A percentile compares a stretch with the other conserved stretches of the same genome.
phyloP scores from a whole-genome alignment of 805 yeast genomes.

The Sungouiozyma ichnusensis region DNA sequence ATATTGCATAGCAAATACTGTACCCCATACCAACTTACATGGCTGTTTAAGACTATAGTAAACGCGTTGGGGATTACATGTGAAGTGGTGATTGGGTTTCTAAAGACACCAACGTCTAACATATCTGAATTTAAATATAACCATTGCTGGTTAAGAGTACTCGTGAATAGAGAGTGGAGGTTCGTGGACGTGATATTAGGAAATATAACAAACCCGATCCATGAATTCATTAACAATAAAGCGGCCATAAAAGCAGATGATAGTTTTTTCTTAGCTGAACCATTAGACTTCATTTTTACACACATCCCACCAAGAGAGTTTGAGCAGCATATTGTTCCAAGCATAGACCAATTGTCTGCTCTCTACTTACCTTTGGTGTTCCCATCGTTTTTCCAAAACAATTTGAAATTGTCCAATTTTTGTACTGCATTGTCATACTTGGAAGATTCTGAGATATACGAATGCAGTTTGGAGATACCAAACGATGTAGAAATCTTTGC shows the following conservation, averaged over 20 bases:
- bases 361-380: slow-evolving; percentile 78
- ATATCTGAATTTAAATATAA: slow-evolving; percentile 40
- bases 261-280: slow-evolving; percentile 71
- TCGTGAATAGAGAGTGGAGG: slow-evolving; percentile 68
- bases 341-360: slow-evolving; percentile 67
- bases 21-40: slow-evolving; percentile 64
- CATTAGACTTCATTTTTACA: slow-evolving; percentile 64
- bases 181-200: slow-evolving; percentile 67
- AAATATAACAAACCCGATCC: slow-evolving; percentile 43
- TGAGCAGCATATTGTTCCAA: slow-evolving; percentile 81
- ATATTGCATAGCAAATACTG: slow-evolving; percentile 40
- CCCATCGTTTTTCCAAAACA: slow-evolving; percentile 61
- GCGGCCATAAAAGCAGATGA: slow-evolving; percentile 28
- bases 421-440: slow-evolving; percentile 69
- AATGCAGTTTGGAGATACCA: slow-evolving; percentile 66
- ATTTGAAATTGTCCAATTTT: slow-evolving; percentile 52
- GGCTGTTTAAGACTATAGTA: slow-evolving; percentile 64
- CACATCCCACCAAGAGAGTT: slow-evolving; percentile 75
- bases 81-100: slow-evolving; percentile 71
- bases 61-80: slow-evolving; percentile 59
- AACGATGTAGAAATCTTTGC: slow-evolving; percentile 57
- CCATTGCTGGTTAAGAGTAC: slow-evolving; percentile 82
- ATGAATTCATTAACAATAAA: slow-evolving; percentile 31
- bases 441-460: slow-evolving; percentile 67
- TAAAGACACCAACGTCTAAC: slow-evolving; percentile 65